Base-by-base conservation (phyloP, 768 basidiomycete genomes). In the Boletus rubropictus region DNA sequence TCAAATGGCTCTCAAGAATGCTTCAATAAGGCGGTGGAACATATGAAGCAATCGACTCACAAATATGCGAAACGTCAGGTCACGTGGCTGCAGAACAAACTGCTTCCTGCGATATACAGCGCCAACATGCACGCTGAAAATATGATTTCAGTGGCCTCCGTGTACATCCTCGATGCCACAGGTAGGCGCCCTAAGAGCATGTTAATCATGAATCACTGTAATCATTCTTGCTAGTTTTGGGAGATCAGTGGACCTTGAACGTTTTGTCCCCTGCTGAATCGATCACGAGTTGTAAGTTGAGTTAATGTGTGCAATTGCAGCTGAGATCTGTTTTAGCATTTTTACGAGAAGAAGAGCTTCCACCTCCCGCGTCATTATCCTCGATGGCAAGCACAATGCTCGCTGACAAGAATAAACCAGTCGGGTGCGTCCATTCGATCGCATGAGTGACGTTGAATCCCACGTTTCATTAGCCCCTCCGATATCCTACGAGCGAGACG, bases 51-150 rank as follows among this genome's bases (percentile, higher is more conserved):
- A 0, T 83, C 86, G 0, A 99, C 94, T 7, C 73, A 86, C 18
- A 86, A 92, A 65, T 99, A 98, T 62, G 90, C 96, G 0, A 90
- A 87, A 61, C 74, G 84, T 32, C 96, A 99, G 63, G 74, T 94
- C 34, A 81, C 84, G 29, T 99, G 96, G 96, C 83, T 98, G 39
- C 76, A 80, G 32, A 90, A 90, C 61, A 95, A 96, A 65, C 67
- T 98, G 12, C 64, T 96, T 29, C 94, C 93, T 3, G 82, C 79
- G 3, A 68, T 85, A 12, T 61, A 74, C 28, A 80, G 79, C 43
- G 56, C 60, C 10, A 79, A 80, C 46, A 53, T 58, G 9, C 54
- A 69, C 17, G 67, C 63, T 8, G 53, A 54, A 25, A 58, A 55
- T 24, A 18, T 42, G 17, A 11, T 41, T 35, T 58, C 64, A 10